Evolutionary conservation across 768 basidiomycete species (phyloP), one percentile per base, ranked within the genome.

Genomic region (Auriculariales sp.): DNA sequence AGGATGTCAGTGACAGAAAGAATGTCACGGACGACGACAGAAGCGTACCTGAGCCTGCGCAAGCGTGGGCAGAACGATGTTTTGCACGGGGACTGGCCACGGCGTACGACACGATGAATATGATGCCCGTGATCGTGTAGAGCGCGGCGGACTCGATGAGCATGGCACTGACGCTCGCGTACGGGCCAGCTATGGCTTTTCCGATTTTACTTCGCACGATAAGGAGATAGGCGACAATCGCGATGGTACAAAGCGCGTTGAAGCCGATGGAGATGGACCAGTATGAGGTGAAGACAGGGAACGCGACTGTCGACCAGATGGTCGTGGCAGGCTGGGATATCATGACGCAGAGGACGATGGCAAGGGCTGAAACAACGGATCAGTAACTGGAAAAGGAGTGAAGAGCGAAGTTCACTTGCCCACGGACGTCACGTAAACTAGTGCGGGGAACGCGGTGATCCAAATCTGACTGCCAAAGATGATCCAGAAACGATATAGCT

Each of bases 131-230:
- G 1, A 53, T 33, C 0, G 61, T 45, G 46, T 66, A 67, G 12
- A 62, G 36, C 1, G 60, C 53, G 1, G 68, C 64, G 9, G 63
- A 65, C 48, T 71, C 68, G 52, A 70, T 52, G 19, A 68, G 47
- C 60, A 69, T 67, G 19, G 58, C 50, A 1, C 55, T 46, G 0
- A 65, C 57, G 3, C 50, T 54, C 15, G 61, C 54, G 49, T 68
- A 70, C 6, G 51, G 57, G 6, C 33, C 34, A 56, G 25, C 60
- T 49, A 28, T 46, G 49, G 15, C 6, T 29, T 17, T 27, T 10
- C 35, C 17, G 27, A 39, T 19, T 31, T 49, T 49, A 28, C 22
- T 17, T 19, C 62, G 58, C 51, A 65, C 59, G 46, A 56, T 44
- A 30, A 57, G 44, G 12, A 62, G 55, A 3, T 55, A 55, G 22